These are phyloP conservation scores for Plantago major DNA, from an alignment of 257 asterid species.

Conservation along the genomic window DNA sequence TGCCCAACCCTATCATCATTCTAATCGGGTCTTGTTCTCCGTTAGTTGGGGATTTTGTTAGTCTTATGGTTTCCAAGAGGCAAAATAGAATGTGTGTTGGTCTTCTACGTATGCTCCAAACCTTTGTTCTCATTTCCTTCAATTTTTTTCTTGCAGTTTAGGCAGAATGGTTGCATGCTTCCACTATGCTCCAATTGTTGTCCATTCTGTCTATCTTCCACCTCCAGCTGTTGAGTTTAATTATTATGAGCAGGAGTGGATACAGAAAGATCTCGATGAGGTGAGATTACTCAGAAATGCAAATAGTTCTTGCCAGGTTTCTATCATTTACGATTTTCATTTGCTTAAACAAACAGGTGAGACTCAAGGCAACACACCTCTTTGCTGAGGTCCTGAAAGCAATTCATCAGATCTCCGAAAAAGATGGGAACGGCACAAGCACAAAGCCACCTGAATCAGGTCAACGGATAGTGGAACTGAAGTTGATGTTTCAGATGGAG, in stretches of 20 bases:
- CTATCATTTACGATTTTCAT: conserved; percentile 17
- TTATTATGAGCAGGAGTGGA: conserved; percentile 64
- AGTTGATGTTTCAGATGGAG: conserved; percentile 52
- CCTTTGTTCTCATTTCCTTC: conserved; percentile 9
- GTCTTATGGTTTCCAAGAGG: neutral
- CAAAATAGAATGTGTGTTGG: neutral
- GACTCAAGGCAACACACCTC: conserved; percentile 40
- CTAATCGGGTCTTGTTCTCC: neutral
- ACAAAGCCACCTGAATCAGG: conserved; percentile 31
- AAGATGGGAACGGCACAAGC: conserved; percentile 25
- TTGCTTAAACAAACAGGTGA: conserved; percentile 37
- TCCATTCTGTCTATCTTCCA: conserved; percentile 77
- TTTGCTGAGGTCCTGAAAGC: conserved; percentile 53
- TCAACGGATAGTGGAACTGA: conserved; percentile 48
- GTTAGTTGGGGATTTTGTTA: neutral
- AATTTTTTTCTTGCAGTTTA: conserved; percentile 46
- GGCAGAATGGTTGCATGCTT: conserved; percentile 89
- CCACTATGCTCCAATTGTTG: conserved; percentile 65
- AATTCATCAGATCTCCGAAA: conserved; percentile 44
- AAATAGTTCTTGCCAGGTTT: conserved; percentile 21
- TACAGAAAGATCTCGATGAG: conserved; percentile 58
- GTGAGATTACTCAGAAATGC: conserved; percentile 28
- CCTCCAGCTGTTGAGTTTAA: conserved; percentile 67
- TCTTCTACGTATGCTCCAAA: neutral
- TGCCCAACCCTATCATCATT: neutral